These are phyloP conservation scores for Bipolaris victoriae DNA, from an alignment of 2,329 filamentous ascomycete genomes.

Conservation along the genomic window DNA sequence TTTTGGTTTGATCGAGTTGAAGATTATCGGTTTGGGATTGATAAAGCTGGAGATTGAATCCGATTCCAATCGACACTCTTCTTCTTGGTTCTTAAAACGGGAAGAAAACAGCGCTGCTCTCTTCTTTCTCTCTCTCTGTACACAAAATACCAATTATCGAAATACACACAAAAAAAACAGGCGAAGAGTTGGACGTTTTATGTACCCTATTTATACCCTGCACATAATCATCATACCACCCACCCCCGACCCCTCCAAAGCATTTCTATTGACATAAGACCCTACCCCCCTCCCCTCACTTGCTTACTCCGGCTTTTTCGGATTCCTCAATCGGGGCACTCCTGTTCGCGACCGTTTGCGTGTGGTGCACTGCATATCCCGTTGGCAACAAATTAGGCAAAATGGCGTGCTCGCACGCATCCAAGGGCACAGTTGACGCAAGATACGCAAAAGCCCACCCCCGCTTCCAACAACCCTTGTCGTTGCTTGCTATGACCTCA, in stretches of 20 bases:
- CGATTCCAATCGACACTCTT: background rate
- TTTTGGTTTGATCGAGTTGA: background rate
- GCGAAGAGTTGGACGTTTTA: background rate
- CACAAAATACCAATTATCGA: background rate
- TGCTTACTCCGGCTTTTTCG: background rate
- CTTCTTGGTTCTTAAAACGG: background rate
- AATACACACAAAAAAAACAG: background rate
- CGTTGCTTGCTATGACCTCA: background rate
- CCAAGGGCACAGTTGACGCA: slow-evolving; percentile 8
- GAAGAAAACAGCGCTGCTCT: background rate
- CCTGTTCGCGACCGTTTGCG: background rate
- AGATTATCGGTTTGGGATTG: background rate
- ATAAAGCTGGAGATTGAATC: background rate
- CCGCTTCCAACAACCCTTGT: background rate
- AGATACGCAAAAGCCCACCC: background rate
- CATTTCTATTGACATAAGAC: too few species aligned
- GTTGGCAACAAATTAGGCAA: slow-evolving; percentile 35
- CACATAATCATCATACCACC: background rate
- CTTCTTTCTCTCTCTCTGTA: background rate
- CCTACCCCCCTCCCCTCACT: background rate
- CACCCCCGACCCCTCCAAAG: background rate
- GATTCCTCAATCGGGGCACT: background rate
- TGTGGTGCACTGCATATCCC: background rate
- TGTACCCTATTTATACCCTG: background rate
- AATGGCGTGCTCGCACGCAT: slow-evolving; percentile 40